Evolutionary conservation across 2,329 filamentous ascomycete species (phyloP).

Genomic region (Fusarium lateritium): DNA sequence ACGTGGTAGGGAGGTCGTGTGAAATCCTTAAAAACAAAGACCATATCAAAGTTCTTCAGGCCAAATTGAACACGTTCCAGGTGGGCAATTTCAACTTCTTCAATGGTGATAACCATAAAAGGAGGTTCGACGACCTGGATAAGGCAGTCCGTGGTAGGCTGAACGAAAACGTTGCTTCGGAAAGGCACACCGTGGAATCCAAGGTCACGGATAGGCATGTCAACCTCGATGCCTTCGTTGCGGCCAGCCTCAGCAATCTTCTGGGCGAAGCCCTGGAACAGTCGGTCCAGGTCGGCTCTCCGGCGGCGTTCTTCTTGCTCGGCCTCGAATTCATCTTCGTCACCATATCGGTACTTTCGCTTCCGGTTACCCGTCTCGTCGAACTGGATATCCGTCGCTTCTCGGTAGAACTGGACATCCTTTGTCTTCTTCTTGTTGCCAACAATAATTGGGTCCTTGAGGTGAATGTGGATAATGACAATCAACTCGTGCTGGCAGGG

Average conservation of each 20-base stretch:
- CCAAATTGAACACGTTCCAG: slow-evolving; percentile 97
- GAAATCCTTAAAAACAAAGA: slow-evolving; percentile 99
- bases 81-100: slow-evolving; percentile 96
- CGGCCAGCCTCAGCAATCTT: slow-evolving; percentile 97
- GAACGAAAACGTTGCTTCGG: slow-evolving; percentile 94
- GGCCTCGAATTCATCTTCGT: slow-evolving; percentile 98
- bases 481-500: slow-evolving; percentile 96
- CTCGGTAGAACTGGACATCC: slow-evolving; percentile 97
- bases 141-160: slow-evolving; percentile 95
- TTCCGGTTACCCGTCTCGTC: slow-evolving; percentile 99
- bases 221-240: slow-evolving; percentile 90
- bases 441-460: slow-evolving; percentile 98
- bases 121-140: slow-evolving; percentile 98
- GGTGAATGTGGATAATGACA: slow-evolving; percentile 97
- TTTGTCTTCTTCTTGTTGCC: slow-evolving; percentile 98
- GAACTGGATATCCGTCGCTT: slow-evolving; percentile 98
- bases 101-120: slow-evolving; percentile 94
- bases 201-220: slow-evolving; percentile 96
- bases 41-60: slow-evolving; percentile 98
- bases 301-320: slow-evolving; percentile 96
- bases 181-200: slow-evolving; percentile 98
- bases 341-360: slow-evolving; percentile 96
- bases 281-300: slow-evolving; percentile 90
- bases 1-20: slow-evolving; percentile 90
- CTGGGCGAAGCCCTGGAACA: slow-evolving; percentile 96